Evolutionary conservation across 2,329 filamentous ascomycete species (phyloP).

Genomic region (Thelonectria rubi): DNA sequence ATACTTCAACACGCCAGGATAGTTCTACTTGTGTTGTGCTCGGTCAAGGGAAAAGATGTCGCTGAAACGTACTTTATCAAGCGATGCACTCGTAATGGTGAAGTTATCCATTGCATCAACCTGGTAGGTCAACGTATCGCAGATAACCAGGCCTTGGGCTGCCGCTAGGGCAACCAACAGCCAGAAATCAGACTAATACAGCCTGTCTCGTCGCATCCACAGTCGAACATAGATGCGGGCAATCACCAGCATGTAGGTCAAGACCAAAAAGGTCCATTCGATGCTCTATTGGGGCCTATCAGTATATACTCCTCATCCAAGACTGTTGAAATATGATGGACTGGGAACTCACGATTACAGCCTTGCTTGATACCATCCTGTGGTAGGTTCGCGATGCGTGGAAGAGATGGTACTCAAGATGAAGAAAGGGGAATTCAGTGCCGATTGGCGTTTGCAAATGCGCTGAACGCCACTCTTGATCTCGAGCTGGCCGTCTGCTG

Average conservation of each 20-base stretch:
- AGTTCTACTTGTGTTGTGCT: too few species aligned
- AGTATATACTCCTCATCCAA: not conserved
- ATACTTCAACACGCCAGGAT: too few species aligned
- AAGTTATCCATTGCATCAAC: conserved; percentile 11
- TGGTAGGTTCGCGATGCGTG: too few species aligned
- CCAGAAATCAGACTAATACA: conserved; percentile 12
- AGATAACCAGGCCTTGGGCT: conserved; percentile 8
- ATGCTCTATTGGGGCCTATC: not conserved
- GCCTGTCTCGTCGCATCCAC: conserved; percentile 11
- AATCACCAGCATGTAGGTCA: conserved; percentile 10
- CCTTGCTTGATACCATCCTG: not conserved
- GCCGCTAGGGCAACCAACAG: conserved; percentile 1
- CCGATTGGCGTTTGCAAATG: too few species aligned
- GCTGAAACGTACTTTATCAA: not conserved
- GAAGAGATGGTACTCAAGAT: too few species aligned
- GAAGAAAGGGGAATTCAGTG: too few species aligned
- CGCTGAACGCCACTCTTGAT: too few species aligned
- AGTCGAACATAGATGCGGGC: conserved; percentile 19
- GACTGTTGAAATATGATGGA: too few species aligned
- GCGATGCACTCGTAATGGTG: not conserved
- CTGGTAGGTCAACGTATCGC: conserved; percentile 12
- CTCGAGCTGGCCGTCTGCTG: too few species aligned
- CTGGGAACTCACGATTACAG: not conserved
- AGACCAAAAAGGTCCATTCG: conserved; percentile 17
- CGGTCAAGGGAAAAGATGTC: too few species aligned